Base-by-base conservation (phyloP, 129 eudicot species). In the Kitagawia praeruptora region DNA sequence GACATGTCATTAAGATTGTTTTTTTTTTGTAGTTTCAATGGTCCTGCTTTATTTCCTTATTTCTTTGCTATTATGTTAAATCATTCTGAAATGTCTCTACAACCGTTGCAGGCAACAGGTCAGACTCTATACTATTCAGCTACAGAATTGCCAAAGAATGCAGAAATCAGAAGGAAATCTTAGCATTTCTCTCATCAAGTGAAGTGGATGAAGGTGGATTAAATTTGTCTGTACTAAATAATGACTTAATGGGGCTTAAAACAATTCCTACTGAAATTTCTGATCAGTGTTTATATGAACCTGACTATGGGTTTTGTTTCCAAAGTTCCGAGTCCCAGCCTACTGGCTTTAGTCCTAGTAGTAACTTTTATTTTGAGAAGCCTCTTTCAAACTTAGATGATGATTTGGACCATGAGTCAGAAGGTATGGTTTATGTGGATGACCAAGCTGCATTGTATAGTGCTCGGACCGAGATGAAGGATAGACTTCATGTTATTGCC, bases 401-500 rank as follows among this genome's bases (percentile, higher is more conserved):
- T 23, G 92, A 87, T 83, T 48, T 85, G 28, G 70, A 78, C 64
- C 85, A 41, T 66, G 78, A 74, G 71, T 80, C 93, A 15, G 85
- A 80, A 77, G 64, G 86, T 54, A 80, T 74, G 19, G 28, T 78
- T 48, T 78, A 79, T 78, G 76, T 81, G 21, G 88, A 89, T 73
- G 85, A 85, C 19, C 75, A 66, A 48, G 74, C 86, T 42, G 75
- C 78, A 1, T 77, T 79, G 53, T 71, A 61, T 37, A 84, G 84
- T n/a, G 71, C 81, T 13, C 77, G 81, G 69, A 87, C 67, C 21
- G 91, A 88, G 70, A 84, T 90, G 91, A 87, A 87, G 81, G 91
- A 94, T 81, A 63, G 90, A 70, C 82, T 87, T 83, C 79, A 91
- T 40, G 48, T 89, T 84, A 83, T 91, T 75, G 84, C 91, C 3